Percentiles rank a stretch among this genome's conserved stretches.
Evolutionary conservation across 805 yeast genomes (phyloP).

Genomic region (Blastobotrys muscicola): DNA sequence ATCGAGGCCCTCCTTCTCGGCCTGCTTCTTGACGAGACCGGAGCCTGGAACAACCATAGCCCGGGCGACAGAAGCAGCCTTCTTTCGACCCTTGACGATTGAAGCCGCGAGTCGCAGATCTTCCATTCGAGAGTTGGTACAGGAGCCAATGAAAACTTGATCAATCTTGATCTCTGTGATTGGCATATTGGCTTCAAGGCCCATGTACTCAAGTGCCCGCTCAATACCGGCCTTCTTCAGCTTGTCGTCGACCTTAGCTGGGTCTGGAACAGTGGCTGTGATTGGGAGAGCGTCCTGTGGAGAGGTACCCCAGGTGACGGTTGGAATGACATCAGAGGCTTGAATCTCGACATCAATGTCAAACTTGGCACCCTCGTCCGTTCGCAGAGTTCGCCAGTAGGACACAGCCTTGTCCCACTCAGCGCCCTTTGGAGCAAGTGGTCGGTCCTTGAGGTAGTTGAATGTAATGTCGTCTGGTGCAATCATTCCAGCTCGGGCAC

Average conservation of each 20-base stretch:
- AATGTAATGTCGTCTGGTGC: conserved; percentile 88
- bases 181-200: conserved; percentile 74
- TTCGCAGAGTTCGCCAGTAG: conserved; percentile 82
- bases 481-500: conserved; percentile 99
- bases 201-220: conserved; percentile 89
- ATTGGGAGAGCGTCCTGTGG: conserved; percentile 98
- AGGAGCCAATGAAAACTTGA: conserved; percentile 95
- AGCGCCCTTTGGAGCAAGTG: conserved; percentile 85
- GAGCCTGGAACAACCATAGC: conserved; percentile 97
- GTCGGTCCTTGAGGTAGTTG: conserved; percentile 85
- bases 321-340: conserved; percentile 83
- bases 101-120: conserved; percentile 93
- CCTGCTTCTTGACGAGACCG: conserved; percentile 86
- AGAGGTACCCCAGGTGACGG: conserved; percentile 99
- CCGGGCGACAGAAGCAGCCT: conserved; percentile 69
- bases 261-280: conserved; percentile 85
- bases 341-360: conserved; percentile 75
- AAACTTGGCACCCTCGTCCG: conserved; percentile 85
- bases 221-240: conserved; percentile 75
- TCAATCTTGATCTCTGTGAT: conserved; percentile 68
- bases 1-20: conserved; percentile 91
- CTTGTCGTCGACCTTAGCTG: conserved; percentile 51
- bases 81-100: conserved; percentile 82
- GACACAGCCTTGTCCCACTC: conserved; percentile 92
- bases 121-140: conserved; percentile 96